Evolutionary conservation across 2,329 filamentous ascomycete genomes (phyloP), one percentile per base, ranked within the genome.

Genomic region (Diaporthe sp.): DNA sequence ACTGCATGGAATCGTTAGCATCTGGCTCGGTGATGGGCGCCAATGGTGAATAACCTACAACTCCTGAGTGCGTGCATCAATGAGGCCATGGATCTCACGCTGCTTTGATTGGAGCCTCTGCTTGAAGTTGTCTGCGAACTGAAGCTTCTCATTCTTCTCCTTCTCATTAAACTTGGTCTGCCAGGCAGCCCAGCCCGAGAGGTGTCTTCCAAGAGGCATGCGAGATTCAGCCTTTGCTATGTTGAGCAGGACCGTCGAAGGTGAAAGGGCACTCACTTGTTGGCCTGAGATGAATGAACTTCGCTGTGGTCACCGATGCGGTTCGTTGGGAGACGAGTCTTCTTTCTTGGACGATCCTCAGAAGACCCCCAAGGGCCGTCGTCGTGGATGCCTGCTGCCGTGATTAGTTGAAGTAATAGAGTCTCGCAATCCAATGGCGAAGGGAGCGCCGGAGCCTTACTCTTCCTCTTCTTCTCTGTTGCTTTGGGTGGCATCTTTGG

Each of bases 31-130:
- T 8, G 22, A 30, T 40, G 30, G n/a, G n/a, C 17, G 33, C 15
- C 2, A 38, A 2, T 12, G 15, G 55, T 42, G 42, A 38, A 17
- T 72, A 28, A 47, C 81, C 78, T 66, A 84, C 83, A 83, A 76
- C 10, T 79, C 76, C 12, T 79, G 61, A 58, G 80, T 81, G 54
- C 79, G 78, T 45, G 77, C 72, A 50, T 76, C 69, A 19, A 82
- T 76, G 13, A 78, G 77, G 17, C 71, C 67, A 13, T 76, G 77
- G 2, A 80, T 54, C 15, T 78, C 75, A 8, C 78, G 71, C 30
- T 76, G 72, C 35, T 72, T 68, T 22, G 52, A 50, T 42, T 74
- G 35, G 4, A 76, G 58, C 54, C 54, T 57, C n/a, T 74, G 25
- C 38, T 69, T 74, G 74, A 74, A 76, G 13, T 25, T 77, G 42